Evolutionary conservation across 1,139 yeast genomes (phyloP).

Genomic region (Suhomyces bolitotheri): DNA sequence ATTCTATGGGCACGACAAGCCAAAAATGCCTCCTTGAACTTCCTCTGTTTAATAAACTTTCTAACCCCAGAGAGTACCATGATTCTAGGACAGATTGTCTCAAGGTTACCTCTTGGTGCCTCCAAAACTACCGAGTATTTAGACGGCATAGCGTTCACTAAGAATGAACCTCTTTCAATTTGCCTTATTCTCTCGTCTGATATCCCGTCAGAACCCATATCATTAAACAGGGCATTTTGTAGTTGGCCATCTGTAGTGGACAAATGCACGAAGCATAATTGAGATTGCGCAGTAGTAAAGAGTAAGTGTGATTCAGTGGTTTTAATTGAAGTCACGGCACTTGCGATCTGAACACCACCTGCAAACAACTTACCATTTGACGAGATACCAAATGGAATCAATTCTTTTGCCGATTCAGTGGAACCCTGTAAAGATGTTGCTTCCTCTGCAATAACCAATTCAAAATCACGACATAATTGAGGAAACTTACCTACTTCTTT

Average conservation of each 20-base stretch:
- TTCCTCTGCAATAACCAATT: slow-evolving; percentile 37
- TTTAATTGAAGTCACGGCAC: slow-evolving; percentile 80
- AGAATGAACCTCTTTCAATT: slow-evolving; percentile 85
- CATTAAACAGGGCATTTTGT: slow-evolving; percentile 18
- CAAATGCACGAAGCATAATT: slow-evolving; percentile 79
- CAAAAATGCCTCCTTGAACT: slow-evolving; percentile 71
- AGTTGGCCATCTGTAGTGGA: slow-evolving; percentile 33
- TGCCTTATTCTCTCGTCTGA: slow-evolving; percentile 84
- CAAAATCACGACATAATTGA: slow-evolving; percentile 66
- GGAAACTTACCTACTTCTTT: slow-evolving; percentile 55
- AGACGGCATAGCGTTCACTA: slow-evolving; percentile 81
- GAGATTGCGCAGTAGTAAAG: slow-evolving; percentile 87
- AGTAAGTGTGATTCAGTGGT: slow-evolving; percentile 72
- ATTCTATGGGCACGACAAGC: slow-evolving; percentile 91
- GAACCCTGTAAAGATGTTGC: slow-evolving; percentile 11
- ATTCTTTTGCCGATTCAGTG: slow-evolving; percentile 28
- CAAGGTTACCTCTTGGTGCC: slow-evolving; percentile 95
- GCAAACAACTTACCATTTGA: slow-evolving; percentile 73
- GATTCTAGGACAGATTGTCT: slow-evolving; percentile 89
- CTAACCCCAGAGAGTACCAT: slow-evolving; percentile 88
- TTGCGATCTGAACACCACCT: slow-evolving; percentile 59
- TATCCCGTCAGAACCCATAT: slow-evolving; percentile 18
- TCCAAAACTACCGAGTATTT: slow-evolving; percentile 82
- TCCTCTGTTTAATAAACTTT: slow-evolving; percentile 54
- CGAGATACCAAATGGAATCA: slow-evolving; percentile 69